Conservation (phyloP, 2,329 filamentous ascomycete genomes). For the Cytospora piceicola region DNA sequence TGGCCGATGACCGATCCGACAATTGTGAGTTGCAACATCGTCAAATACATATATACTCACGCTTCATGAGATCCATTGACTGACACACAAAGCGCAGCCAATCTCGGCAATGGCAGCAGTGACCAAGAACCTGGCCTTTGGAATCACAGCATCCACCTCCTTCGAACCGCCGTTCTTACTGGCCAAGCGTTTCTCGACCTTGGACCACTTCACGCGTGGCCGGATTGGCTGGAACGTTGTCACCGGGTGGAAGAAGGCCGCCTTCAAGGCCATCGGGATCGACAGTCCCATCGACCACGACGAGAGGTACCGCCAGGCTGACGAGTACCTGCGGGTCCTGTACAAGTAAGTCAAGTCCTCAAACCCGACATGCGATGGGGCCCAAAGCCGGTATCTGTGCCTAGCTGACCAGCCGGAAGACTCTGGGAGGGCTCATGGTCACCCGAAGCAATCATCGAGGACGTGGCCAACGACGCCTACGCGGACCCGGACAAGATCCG, state of each 20-base stretch:
- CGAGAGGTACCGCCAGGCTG: slow-evolving; percentile 55
- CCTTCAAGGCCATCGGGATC: slow-evolving; percentile 60
- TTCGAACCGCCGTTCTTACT: slow-evolving; percentile 66
- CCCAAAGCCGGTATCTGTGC: too few species aligned
- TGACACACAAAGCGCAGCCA: slow-evolving; percentile 44
- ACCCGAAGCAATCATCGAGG: slow-evolving; percentile 50
- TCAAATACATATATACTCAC: not conserved
- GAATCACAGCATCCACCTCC: slow-evolving; percentile 64
- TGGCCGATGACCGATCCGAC: slow-evolving; percentile 69
- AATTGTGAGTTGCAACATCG: slow-evolving; percentile 50
- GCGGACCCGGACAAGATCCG: slow-evolving; percentile 54
- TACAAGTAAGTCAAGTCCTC: slow-evolving; percentile 50
- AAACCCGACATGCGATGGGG: too few species aligned
- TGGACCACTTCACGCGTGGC: slow-evolving; percentile 65
- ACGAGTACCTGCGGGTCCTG: slow-evolving; percentile 57
- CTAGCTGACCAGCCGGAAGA: slow-evolving; percentile 34
- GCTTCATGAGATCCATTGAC: not conserved
- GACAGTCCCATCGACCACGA: slow-evolving; percentile 59
- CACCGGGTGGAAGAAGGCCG: slow-evolving; percentile 63
- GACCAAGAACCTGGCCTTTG: slow-evolving; percentile 66
- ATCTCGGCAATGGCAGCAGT: slow-evolving; percentile 70
- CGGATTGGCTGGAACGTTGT: slow-evolving; percentile 71
- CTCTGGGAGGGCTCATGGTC: slow-evolving; percentile 52
- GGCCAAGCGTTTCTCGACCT: slow-evolving; percentile 63
- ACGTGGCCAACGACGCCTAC: slow-evolving; percentile 53